A percentile compares a stretch with the other conserved stretches of the same genome.
Evolutionary conservation across 441 rosid genomes (phyloP).

Genomic region (Dalechampia spathulata): DNA sequence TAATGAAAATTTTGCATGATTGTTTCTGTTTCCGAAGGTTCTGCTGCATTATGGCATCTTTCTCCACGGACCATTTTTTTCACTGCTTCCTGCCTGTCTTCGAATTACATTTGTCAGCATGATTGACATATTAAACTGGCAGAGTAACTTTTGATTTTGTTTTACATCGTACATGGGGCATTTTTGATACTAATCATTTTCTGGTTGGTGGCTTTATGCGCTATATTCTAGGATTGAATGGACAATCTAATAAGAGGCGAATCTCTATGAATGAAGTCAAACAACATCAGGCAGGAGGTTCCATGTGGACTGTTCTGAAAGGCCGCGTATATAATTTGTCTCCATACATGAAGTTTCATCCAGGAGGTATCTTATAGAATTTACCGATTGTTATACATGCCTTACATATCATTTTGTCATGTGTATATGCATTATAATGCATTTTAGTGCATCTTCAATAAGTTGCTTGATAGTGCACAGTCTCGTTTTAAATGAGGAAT

Average conservation of each 20-base stretch:
- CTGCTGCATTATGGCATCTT: too few species aligned
- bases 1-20: too few species aligned
- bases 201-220: not conserved
- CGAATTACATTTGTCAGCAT: not conserved
- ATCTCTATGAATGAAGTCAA: constrained; percentile 72
- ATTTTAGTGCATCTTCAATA: too few species aligned
- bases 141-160: not conserved
- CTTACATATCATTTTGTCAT: too few species aligned
- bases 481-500: too few species aligned
- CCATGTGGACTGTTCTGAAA: constrained; percentile 92
- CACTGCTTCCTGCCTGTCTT: too few species aligned
- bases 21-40: too few species aligned
- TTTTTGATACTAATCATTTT: not conserved
- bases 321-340: constrained; percentile 82
- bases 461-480: too few species aligned
- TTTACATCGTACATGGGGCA: not conserved
- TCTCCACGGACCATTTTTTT: too few species aligned
- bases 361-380: constrained; percentile 51
- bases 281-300: constrained; percentile 59
- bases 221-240: constrained; percentile 54
- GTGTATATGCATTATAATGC: too few species aligned
- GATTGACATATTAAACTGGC: not conserved
- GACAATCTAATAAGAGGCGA: constrained; percentile 69
- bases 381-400: not conserved
- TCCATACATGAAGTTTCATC: constrained; percentile 94